Evolutionary conservation across 2,329 filamentous ascomycete species (phyloP).

Genomic region (Ophiocordyceps sinensis): DNA sequence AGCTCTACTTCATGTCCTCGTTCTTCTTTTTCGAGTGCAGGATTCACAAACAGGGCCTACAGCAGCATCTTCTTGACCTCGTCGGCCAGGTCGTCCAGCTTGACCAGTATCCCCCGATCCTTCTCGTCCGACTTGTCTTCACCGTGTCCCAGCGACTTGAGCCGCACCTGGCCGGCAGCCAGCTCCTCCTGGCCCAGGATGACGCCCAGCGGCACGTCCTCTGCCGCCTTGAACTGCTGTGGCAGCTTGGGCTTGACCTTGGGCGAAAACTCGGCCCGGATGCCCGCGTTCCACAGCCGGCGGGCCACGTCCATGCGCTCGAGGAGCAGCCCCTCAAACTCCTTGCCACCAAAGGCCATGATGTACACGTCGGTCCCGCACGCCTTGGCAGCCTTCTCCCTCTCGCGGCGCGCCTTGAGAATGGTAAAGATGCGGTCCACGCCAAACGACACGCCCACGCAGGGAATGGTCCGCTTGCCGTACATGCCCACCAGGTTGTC

Average conservation of each 20-base stretch:
- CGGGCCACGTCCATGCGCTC: slow-evolving; percentile 73
- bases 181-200: slow-evolving; percentile 89
- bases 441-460: slow-evolving; percentile 63
- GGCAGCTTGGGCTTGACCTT: slow-evolving; percentile 85
- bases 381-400: slow-evolving; percentile 45
- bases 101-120: slow-evolving; percentile 59
- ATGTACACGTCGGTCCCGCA: slow-evolving; percentile 67
- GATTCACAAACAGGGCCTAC: neutral
- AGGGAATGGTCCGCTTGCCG: slow-evolving; percentile 64
- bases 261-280: slow-evolving; percentile 72
- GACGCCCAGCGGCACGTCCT: slow-evolving; percentile 74
- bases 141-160: slow-evolving; percentile 64
- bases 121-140: slow-evolving; percentile 85
- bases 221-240: slow-evolving; percentile 83
- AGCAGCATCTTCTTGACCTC: slow-evolving; percentile 37
- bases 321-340: slow-evolving; percentile 63
- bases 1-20: neutral
- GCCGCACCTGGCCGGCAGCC: slow-evolving; percentile 65
- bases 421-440: slow-evolving; percentile 94
- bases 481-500: slow-evolving; percentile 94
- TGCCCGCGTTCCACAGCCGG: slow-evolving; percentile 69
- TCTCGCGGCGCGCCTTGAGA: slow-evolving; percentile 56
- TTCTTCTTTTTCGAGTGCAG: neutral
- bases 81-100: slow-evolving; percentile 44
- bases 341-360: slow-evolving; percentile 87